A percentile compares a stretch with the other conserved stretches of the same genome.
phyloP scores from a whole-genome alignment of 2,329 filamentous ascomycete species.

The Graphiopsis chlorocephala region DNA sequence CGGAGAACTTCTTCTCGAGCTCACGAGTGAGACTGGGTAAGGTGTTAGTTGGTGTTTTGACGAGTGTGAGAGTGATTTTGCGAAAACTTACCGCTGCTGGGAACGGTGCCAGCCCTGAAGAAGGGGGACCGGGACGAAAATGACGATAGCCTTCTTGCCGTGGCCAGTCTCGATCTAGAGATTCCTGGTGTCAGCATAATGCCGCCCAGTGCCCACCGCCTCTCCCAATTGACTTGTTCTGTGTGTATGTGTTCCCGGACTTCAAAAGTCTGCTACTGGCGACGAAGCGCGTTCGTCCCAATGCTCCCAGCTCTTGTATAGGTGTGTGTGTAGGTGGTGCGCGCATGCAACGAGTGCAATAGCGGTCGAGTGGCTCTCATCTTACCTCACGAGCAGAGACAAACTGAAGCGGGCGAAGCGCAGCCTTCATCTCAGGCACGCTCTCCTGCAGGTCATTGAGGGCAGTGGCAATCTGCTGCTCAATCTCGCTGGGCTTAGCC shows the following conservation, averaged over 20 bases:
- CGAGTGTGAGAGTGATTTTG: slow-evolving; percentile 2
- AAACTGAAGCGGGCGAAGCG: slow-evolving; percentile 96
- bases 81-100: slow-evolving; percentile 86
- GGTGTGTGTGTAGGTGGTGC: slow-evolving; percentile 12
- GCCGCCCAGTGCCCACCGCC: slow-evolving; percentile 57
- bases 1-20: slow-evolving; percentile 99
- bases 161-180: slow-evolving; percentile 98
- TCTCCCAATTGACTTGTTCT: slow-evolving; percentile 41
- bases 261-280: slow-evolving; percentile 7
- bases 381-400: slow-evolving; percentile 99
- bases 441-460: slow-evolving; percentile 99
- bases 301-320: slow-evolving; percentile 5
- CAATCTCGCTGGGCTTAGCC: slow-evolving; percentile 94
- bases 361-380: slow-evolving; percentile 30
- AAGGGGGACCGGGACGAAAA: slow-evolving; percentile 99
- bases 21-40: slow-evolving; percentile 85
- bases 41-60: slow-evolving; percentile 19
- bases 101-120: slow-evolving; percentile 98
- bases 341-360: slow-evolving; percentile 12
- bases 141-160: slow-evolving; percentile 99
- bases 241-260: slow-evolving; percentile 22
- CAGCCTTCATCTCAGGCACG: slow-evolving; percentile 94
- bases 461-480: slow-evolving; percentile 94
- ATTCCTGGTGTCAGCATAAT: slow-evolving; percentile 56
- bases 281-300: neutral